phyloP scores from a whole-genome alignment of 441 rosid genomes.

The Viola pubescens region DNA sequence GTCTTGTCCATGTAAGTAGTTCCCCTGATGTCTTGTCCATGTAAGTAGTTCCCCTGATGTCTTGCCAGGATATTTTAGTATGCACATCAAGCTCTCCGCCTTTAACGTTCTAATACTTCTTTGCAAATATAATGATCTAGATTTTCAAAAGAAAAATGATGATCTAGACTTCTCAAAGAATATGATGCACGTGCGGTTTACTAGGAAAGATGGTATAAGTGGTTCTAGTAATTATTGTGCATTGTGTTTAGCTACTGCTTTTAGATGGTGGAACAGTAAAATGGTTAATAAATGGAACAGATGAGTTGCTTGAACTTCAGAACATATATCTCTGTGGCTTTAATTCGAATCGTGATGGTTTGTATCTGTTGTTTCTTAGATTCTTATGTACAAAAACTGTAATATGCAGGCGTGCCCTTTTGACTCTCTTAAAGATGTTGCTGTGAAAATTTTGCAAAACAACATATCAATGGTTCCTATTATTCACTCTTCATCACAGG shows the following conservation, averaged over 20 bases:
- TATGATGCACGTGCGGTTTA: not conserved
- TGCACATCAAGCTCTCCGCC: not conserved
- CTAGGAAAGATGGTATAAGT: not conserved
- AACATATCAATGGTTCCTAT: slow-evolving; percentile 46
- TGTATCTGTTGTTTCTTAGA: not conserved
- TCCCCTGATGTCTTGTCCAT: not conserved
- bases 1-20: too few relatives aligned
- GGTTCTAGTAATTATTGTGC: not conserved
- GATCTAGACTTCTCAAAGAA: too few relatives aligned
- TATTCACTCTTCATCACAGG: slow-evolving; percentile 40
- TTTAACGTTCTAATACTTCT: not conserved
- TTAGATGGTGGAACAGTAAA: not conserved
- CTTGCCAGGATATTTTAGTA: not conserved
- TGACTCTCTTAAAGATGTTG: slow-evolving; percentile 47
- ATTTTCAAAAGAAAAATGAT: too few relatives aligned
- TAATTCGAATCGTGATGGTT: not conserved
- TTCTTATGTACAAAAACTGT: not conserved
- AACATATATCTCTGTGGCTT: not conserved
- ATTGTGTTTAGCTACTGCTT: slow-evolving; percentile 3
- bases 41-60: slow-evolving; percentile 2
- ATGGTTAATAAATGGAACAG: not conserved
- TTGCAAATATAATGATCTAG: not conserved
- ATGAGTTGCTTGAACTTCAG: not conserved
- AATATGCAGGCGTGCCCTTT: slow-evolving; percentile 49
- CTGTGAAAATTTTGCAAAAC: slow-evolving; percentile 46